A percentile compares a stretch with the other conserved stretches of the same genome.
Evolutionary conservation across 805 yeast genomes (phyloP).

Genomic region (Starmerella bombicola): DNA sequence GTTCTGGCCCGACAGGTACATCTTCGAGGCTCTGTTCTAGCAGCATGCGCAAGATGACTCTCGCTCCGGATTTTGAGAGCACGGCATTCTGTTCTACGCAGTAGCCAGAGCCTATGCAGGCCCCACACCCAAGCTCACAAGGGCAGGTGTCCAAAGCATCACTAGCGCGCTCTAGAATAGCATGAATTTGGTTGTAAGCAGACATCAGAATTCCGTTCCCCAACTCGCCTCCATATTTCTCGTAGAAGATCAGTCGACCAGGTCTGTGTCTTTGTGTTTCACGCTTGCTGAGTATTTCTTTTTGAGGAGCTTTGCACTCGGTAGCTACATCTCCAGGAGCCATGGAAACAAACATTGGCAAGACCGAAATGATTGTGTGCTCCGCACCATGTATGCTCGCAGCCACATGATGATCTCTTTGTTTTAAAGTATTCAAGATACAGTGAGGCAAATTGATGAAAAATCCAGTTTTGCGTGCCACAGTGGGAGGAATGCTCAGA

Average conservation of each 20-base stretch:
- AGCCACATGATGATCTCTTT: constrained; percentile 54
- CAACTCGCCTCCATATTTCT: constrained; percentile 63
- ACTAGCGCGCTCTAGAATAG: constrained; percentile 48
- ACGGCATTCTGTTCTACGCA: constrained; percentile 77
- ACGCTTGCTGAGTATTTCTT: constrained; percentile 65
- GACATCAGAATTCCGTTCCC: constrained; percentile 74
- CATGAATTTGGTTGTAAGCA: constrained; percentile 67
- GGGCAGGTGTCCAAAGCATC: constrained; percentile 50
- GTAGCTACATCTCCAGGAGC: constrained; percentile 62
- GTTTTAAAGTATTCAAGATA: constrained; percentile 47
- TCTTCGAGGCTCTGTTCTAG: constrained; percentile 43
- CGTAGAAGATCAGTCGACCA: constrained; percentile 73
- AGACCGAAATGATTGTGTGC: constrained; percentile 69
- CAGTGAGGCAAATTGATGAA: constrained; percentile 76
- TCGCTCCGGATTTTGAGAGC: constrained; percentile 75
- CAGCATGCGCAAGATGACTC: constrained; percentile 50
- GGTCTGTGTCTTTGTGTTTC: constrained; percentile 68
- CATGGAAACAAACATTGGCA: constrained; percentile 61
- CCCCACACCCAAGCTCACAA: constrained; percentile 56
- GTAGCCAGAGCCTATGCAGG: constrained; percentile 70
- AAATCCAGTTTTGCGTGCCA: constrained; percentile 59
- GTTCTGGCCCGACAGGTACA: constrained; percentile 30
- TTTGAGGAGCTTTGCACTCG: constrained; percentile 96
- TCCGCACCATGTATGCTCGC: constrained; percentile 97
- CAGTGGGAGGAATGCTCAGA: constrained; percentile 76